Evolutionary conservation across 192 early-diverging fungal genomes (phyloP).

Genomic region (Podila verticillata): DNA sequence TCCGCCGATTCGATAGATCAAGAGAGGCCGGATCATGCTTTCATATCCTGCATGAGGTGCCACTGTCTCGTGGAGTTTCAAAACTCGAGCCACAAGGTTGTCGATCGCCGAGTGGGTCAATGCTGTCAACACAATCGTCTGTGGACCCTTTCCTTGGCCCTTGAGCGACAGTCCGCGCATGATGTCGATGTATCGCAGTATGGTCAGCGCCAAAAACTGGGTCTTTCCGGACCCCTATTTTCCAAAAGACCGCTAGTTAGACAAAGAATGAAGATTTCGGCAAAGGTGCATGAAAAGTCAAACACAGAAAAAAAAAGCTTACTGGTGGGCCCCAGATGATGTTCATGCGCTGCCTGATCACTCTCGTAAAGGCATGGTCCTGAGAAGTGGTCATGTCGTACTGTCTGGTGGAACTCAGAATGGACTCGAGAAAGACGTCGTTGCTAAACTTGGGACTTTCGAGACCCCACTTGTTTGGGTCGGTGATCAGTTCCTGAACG

Average conservation of each 20-base stretch:
- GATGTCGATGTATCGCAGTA: slow-evolving; percentile 52
- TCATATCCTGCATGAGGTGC: slow-evolving; percentile 27
- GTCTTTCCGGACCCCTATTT: slow-evolving; percentile 63
- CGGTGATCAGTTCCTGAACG: slow-evolving; percentile 36
- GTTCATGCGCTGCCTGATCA: slow-evolving; percentile 50
- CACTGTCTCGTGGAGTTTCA: slow-evolving; percentile 20
- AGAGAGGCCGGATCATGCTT: slow-evolving; percentile 4
- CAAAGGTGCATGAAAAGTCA: too few relatives aligned
- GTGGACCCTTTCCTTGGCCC: slow-evolving; percentile 35
- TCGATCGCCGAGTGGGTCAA: slow-evolving; percentile 60
- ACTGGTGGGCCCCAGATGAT: slow-evolving; percentile 64
- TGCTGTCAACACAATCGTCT: slow-evolving; percentile 59
- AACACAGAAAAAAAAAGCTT: background rate
- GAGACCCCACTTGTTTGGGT: slow-evolving; percentile 58
- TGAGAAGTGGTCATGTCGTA: slow-evolving; percentile 59
- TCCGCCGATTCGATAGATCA: slow-evolving; percentile 36
- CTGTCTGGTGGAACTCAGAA: slow-evolving; percentile 25
- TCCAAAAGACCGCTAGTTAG: background rate
- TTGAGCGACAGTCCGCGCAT: slow-evolving; percentile 21
- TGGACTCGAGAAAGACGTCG: slow-evolving; percentile 47
- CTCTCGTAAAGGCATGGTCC: slow-evolving; percentile 45
- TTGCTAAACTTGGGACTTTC: slow-evolving; percentile 3
- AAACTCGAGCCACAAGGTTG: slow-evolving; percentile 51
- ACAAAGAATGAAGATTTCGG: background rate
- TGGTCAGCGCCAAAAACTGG: slow-evolving; percentile 57